Evolutionary conservation across 495 filamentous ascomycete genomes (phyloP).

Genomic region (Tuber brumale): DNA sequence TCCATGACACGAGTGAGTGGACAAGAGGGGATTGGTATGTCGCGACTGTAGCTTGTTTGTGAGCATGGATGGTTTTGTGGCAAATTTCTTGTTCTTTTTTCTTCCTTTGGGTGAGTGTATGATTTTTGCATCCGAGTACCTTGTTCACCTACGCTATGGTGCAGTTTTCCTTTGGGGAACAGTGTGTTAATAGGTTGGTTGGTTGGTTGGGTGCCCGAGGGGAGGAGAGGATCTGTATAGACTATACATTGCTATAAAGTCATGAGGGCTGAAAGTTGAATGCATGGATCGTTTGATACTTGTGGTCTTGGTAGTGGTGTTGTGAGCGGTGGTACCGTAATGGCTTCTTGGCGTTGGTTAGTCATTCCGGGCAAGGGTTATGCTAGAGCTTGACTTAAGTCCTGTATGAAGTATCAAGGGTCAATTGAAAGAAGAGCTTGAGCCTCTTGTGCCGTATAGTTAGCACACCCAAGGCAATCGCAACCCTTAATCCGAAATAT

Average conservation of each 20-base stretch:
- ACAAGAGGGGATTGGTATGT: neutral
- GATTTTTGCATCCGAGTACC: slow-evolving; percentile 11
- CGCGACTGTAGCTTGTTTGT: slow-evolving; percentile 8
- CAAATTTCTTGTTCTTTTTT: neutral
- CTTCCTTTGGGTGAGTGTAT: slow-evolving; percentile 2
- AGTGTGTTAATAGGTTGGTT: slow-evolving; percentile 11
- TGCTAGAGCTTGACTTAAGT: neutral
- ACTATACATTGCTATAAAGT: neutral
- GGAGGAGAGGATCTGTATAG: neutral
- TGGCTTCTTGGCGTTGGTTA: neutral
- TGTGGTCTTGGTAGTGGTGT: neutral
- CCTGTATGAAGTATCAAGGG: neutral
- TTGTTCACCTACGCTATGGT: slow-evolving; percentile 6
- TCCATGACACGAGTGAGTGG: neutral
- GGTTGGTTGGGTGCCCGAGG: neutral
- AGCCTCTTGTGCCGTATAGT: neutral
- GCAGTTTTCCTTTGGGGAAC: neutral
- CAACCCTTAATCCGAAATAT: neutral
- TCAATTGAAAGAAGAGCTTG: neutral
- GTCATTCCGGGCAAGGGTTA: neutral
- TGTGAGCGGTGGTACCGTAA: neutral
- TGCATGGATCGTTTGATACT: neutral
- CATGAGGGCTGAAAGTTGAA: neutral
- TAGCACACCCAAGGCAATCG: neutral
- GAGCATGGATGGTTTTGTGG: slow-evolving; percentile 13